A percentile compares a stretch with the other conserved stretches of the same genome.
Evolutionary conservation across 2,329 filamentous ascomycete genomes (phyloP).

Genomic region (Calonectria crousiana): DNA sequence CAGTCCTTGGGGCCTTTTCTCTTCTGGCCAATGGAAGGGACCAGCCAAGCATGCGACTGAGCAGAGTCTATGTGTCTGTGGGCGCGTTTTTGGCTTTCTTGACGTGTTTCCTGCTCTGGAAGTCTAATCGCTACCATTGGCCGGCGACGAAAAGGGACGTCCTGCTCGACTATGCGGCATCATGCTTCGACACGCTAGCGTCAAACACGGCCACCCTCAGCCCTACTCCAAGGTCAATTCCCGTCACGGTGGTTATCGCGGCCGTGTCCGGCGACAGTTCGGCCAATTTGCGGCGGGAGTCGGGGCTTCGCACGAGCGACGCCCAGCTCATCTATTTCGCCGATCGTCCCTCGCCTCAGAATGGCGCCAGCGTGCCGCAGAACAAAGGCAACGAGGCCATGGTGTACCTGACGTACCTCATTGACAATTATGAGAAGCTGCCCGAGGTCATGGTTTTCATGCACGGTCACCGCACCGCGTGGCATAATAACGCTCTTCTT

Average conservation of each 20-base stretch:
- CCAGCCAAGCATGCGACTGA: neutral
- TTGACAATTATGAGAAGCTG: slow-evolving; percentile 5
- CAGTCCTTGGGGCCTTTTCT: neutral
- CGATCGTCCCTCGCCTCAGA: neutral
- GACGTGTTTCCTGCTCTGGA: neutral
- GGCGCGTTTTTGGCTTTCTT: neutral
- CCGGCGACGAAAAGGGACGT: neutral
- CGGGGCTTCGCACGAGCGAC: slow-evolving; percentile 8
- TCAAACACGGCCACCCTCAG: neutral
- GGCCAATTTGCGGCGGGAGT: neutral
- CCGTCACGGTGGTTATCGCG: neutral
- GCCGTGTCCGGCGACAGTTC: slow-evolving; percentile 13
- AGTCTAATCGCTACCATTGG: neutral
- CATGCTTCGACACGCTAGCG: slow-evolving; percentile 8
- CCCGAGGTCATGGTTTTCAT: slow-evolving; percentile 20
- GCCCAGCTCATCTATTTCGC: slow-evolving; percentile 7
- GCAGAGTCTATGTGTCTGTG: neutral
- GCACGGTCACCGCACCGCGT: slow-evolving; percentile 18
- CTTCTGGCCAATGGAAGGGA: neutral
- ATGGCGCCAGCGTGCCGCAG: neutral
- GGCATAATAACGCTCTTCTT: slow-evolving; percentile 21
- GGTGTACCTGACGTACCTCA: slow-evolving; percentile 16
- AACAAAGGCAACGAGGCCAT: slow-evolving; percentile 22
- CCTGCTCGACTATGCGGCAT: slow-evolving; percentile 12
- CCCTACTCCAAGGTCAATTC: neutral